Percentiles rank a stretch among this genome's conserved stretches.
These are phyloP conservation scores for Talaromyces liani DNA, from an alignment of 495 filamentous ascomycete species.

Conservation along the genomic window DNA sequence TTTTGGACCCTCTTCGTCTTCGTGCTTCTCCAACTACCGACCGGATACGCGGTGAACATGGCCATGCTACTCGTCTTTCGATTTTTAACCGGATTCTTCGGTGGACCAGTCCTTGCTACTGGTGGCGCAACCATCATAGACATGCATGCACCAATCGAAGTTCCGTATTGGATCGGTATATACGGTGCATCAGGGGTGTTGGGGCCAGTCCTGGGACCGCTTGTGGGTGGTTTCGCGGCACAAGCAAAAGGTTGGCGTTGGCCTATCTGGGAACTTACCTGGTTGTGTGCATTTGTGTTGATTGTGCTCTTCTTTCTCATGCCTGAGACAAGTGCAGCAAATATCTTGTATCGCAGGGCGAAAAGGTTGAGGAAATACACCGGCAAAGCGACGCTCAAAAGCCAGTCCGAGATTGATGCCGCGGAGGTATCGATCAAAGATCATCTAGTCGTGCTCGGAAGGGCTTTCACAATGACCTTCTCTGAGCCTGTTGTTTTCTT, in stretches of 20 bases:
- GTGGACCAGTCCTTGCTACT: slow-evolving; percentile 42
- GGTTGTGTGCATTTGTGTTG: slow-evolving; percentile 37
- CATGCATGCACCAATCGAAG: slow-evolving; percentile 24
- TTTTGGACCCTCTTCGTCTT: slow-evolving; percentile 39
- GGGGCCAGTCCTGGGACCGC: slow-evolving; percentile 36
- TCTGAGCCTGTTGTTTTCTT: slow-evolving; percentile 44
- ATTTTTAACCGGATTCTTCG: slow-evolving; percentile 47
- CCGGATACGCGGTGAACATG: slow-evolving; percentile 40
- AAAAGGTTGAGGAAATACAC: slow-evolving; percentile 37
- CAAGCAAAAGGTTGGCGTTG: slow-evolving; percentile 37
- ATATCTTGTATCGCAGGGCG: slow-evolving; percentile 49
- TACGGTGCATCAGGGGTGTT: slow-evolving; percentile 28
- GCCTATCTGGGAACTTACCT: slow-evolving; percentile 42
- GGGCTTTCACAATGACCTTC: slow-evolving; percentile 37
- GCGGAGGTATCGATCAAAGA: slow-evolving; percentile 21
- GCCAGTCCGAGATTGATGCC: slow-evolving; percentile 35
- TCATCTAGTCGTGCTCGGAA: slow-evolving; percentile 29
- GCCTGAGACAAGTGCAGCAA: slow-evolving; percentile 50
- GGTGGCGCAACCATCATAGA: slow-evolving; percentile 26
- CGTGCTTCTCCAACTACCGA: slow-evolving; percentile 42
- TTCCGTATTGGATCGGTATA: slow-evolving; percentile 26
- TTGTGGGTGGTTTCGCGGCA: slow-evolving; percentile 33
- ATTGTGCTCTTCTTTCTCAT: slow-evolving; percentile 44
- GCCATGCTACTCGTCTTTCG: slow-evolving; percentile 47
- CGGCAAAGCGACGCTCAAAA: slow-evolving; percentile 21